Base-by-base conservation (phyloP, 2,329 filamentous ascomycete species). In the Alternaria triticina region DNA sequence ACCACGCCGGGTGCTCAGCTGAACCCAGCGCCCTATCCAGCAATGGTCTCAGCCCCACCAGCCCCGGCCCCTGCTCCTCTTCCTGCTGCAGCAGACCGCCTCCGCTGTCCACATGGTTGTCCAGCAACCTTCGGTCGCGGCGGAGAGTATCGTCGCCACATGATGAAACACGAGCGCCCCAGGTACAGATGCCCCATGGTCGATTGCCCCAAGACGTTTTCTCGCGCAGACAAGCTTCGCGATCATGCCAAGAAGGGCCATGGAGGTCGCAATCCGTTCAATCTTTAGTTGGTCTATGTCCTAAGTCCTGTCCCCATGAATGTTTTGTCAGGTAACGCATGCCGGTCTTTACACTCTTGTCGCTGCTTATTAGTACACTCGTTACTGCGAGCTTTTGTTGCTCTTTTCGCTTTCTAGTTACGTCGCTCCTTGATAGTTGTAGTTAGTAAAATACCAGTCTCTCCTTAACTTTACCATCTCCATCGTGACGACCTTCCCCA, bases 121-220 rank as follows among this genome's bases (percentile, higher is more conserved):
- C 3, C 2, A 3, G 20, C 4, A 11, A 69, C 62, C 1, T 71
- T 71, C 33, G 17, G 58, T 22, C 68, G 64, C 33, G n/a, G 54
- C 6, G 58, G 54, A 44, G 69, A 72, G 23, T 69, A 59, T 30
- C 67, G 66, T 33, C 70, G 71, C 22, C 71, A 73, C 45, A 62
- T 67, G 56, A 60, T 55, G 40, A 71, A 59, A 43, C 68, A 73
- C 30, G 36, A 23, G 9, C 10, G 25, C 2, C 50, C 23, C 1
- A 28, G 40, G 10, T 63, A 46, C 36, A 28, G 13, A 20, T 74
- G 71, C 58, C 12, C 25, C 0, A 22, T 65, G 44, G 4, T 4
- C 12, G 58, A 46, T 6, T 74, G 70, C 36, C 17, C 23, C 12
- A 70, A 27, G 63, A 43, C 62, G 4, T 71, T 70, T 28, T 66